Conservation (phyloP, 805 yeast genomes). For the Wickerhamiella qilinensis region DNA sequence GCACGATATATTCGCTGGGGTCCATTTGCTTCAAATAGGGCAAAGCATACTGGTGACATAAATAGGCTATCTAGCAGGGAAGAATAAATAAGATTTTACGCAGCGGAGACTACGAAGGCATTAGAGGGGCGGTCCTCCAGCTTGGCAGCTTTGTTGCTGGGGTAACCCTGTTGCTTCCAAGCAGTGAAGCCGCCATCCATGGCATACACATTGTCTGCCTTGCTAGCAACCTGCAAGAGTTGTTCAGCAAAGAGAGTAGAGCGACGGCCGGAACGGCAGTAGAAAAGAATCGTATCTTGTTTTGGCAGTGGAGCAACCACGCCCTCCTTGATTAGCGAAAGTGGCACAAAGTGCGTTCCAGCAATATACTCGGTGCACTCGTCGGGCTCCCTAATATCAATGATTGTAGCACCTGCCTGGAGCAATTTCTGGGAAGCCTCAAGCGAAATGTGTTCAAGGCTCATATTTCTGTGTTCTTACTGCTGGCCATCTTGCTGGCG, state of each 20-base stretch:
- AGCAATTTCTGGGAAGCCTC: background rate
- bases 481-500: no score
- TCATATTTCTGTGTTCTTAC: no score
- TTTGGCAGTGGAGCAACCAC: no score
- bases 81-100: no score
- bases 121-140: no score
- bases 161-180: background rate
- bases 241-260: background rate
- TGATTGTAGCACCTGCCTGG: background rate
- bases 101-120: no score
- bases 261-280: background rate
- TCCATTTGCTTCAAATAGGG: no score
- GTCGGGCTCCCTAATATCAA: background rate
- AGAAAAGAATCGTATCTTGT: no score
- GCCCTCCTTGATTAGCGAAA: background rate
- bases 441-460: background rate
- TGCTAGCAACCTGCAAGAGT: background rate
- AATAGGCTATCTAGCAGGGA: no score
- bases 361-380: background rate
- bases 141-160: background rate
- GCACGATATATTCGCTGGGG: no score
- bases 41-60: no score
- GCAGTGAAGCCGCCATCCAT: background rate
- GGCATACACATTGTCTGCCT: background rate
- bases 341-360: background rate